A percentile compares a stretch with the other conserved stretches of the same genome.
Conservation (phyloP, 768 basidiomycete species). For the Leucocoprinus leucothites region DNA sequence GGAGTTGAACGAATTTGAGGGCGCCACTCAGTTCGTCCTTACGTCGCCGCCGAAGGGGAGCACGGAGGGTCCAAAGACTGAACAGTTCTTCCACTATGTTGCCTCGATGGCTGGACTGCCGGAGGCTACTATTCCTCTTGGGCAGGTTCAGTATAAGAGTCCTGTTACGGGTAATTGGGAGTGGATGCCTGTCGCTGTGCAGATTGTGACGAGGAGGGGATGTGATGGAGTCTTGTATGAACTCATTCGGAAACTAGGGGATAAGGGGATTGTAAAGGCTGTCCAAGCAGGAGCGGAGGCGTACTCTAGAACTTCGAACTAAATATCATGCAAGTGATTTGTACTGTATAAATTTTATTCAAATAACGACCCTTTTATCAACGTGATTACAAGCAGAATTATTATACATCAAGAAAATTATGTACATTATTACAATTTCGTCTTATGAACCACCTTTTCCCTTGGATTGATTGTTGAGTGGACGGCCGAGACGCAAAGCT, state of each 20-base stretch:
- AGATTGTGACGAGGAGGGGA: slow-evolving; percentile 30
- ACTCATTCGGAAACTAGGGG: slow-evolving; percentile 26
- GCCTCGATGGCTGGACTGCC: slow-evolving; percentile 36
- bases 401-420: neutral
- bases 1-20: slow-evolving; percentile 29
- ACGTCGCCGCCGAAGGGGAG: slow-evolving; percentile 14
- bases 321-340: no score
- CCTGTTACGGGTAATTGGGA: slow-evolving; percentile 29
- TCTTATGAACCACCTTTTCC: neutral
- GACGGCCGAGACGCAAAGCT: slow-evolving; percentile 41
- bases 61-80: slow-evolving; percentile 14
- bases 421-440: slow-evolving; percentile 1
- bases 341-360: no score
- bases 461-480: slow-evolving; percentile 36
- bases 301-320: neutral
- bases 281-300: slow-evolving; percentile 22
- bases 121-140: slow-evolving; percentile 34
- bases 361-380: no score
- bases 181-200: slow-evolving; percentile 33
- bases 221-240: slow-evolving; percentile 34
- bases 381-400: no score
- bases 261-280: slow-evolving; percentile 20
- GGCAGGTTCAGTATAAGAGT: slow-evolving; percentile 33
- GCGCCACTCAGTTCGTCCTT: slow-evolving; percentile 26
- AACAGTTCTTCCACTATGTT: slow-evolving; percentile 30